Conservation (phyloP, 1,284 basidiomycete genomes). For the Sanguinoderma infundibulare region DNA sequence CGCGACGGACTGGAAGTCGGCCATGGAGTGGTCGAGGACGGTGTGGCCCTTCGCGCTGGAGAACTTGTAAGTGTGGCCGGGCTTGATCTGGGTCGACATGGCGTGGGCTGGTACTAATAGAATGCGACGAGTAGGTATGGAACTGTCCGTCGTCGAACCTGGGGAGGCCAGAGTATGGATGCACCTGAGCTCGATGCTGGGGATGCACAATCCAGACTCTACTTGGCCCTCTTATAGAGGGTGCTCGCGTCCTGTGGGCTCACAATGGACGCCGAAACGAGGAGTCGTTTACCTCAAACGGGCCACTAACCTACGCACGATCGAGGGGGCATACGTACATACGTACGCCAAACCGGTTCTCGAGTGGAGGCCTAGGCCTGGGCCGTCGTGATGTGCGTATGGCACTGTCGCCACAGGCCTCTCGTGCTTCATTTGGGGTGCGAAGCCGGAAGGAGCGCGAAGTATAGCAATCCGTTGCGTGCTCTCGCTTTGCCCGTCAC, state of each 20-base stretch:
- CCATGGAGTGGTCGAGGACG: slow-evolving; percentile 55
- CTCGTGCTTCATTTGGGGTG: slow-evolving; percentile 16
- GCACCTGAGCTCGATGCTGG: neutral
- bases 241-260: slow-evolving; percentile 9
- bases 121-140: neutral
- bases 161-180: neutral
- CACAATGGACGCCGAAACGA: slow-evolving; percentile 1
- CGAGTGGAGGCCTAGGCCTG: slow-evolving; percentile 9
- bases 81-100: slow-evolving; percentile 14
- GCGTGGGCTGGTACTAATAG: neutral
- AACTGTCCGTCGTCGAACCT: neutral
- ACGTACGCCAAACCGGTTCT: slow-evolving; percentile 5
- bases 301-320: slow-evolving; percentile 8
- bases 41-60: slow-evolving; percentile 50
- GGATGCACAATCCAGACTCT: slow-evolving; percentile 1
- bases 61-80: slow-evolving; percentile 43
- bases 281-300: slow-evolving; percentile 11
- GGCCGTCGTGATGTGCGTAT: slow-evolving; percentile 9
- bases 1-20: slow-evolving; percentile 49
- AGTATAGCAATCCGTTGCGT: slow-evolving; percentile 8
- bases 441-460: slow-evolving; percentile 7
- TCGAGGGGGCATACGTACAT: slow-evolving; percentile 17
- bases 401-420: slow-evolving; percentile 4
- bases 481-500: slow-evolving; percentile 9
- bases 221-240: slow-evolving; percentile 7